Evolutionary conservation across 305 asterid species (phyloP).

Genomic region (Fraxinus albicans): DNA sequence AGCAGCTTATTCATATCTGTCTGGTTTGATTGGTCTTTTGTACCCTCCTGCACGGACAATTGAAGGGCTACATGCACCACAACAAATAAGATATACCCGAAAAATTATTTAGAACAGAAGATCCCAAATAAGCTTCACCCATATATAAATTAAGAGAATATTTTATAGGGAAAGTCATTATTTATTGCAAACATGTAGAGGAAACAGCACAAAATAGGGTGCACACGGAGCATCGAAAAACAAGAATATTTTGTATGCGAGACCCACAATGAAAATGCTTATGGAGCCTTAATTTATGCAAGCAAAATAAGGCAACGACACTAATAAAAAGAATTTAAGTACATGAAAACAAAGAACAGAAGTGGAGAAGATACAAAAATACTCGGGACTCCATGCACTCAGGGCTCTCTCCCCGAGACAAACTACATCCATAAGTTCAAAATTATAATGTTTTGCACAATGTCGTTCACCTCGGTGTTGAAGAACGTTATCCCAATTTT

Average conservation of each 20-base stretch:
- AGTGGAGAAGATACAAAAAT: neutral
- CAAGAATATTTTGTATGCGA: neutral
- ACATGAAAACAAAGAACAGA: neutral
- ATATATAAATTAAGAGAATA: neutral
- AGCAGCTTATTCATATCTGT: conserved; percentile 59
- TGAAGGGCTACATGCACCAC: conserved; percentile 69
- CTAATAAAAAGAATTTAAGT: neutral
- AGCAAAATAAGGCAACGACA: neutral
- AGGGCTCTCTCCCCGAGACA: neutral
- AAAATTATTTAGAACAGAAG: conserved; percentile 12
- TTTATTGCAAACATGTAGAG: neutral
- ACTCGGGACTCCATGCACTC: neutral
- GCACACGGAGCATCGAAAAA: neutral
- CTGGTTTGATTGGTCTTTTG: conserved; percentile 55
- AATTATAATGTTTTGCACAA: neutral
- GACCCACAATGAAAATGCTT: neutral
- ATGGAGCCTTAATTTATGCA: neutral
- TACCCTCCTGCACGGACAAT: conserved; percentile 75
- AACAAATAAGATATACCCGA: neutral
- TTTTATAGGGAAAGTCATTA: neutral
- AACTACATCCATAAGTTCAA: neutral
- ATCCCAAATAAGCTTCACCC: neutral
- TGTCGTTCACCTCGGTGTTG: neutral
- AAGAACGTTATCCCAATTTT: neutral
- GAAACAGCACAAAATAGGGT: neutral